Percentiles rank a stretch among this genome's conserved stretches.
Evolutionary conservation across 805 yeast genomes (phyloP).

Genomic region (Saturnispora saitoi): DNA sequence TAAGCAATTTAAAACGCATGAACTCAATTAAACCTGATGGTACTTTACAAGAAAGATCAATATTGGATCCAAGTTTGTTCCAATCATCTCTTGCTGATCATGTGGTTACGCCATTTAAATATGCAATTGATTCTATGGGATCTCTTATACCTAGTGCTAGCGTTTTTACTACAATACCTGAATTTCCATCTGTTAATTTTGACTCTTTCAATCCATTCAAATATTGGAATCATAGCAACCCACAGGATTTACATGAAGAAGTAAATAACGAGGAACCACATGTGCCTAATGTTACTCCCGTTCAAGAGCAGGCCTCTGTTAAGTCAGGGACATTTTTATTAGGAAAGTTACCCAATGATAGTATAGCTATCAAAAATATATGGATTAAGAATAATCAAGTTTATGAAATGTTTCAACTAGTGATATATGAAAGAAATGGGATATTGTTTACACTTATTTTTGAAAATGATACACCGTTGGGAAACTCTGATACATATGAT

Average conservation of each 20-base stretch:
- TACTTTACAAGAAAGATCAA: slow-evolving; percentile 23
- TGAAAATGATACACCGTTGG: slow-evolving; percentile 6
- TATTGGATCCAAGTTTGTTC: slow-evolving; percentile 21
- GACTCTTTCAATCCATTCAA: slow-evolving; percentile 1
- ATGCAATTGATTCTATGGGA: slow-evolving; percentile 15
- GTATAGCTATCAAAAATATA: neutral
- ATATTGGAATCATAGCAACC: slow-evolving; percentile 2
- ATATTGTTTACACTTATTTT: slow-evolving; percentile 21
- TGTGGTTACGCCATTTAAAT: slow-evolving; percentile 2
- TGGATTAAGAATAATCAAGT: neutral
- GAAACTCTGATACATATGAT: slow-evolving; percentile 8
- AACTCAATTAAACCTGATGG: slow-evolving; percentile 18
- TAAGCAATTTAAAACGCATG: slow-evolving; percentile 14
- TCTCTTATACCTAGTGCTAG: slow-evolving; percentile 15
- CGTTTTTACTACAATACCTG: neutral
- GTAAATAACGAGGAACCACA: neutral
- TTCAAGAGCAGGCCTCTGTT: slow-evolving; percentile 2
- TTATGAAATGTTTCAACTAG: slow-evolving; percentile 12
- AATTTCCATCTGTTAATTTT: neutral
- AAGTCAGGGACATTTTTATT: neutral
- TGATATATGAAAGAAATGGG: slow-evolving; percentile 27
- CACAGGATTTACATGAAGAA: neutral
- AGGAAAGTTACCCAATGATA: neutral
- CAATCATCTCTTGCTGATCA: slow-evolving; percentile 23
- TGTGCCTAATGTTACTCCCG: neutral